These are phyloP conservation scores for Asterochloris sp. DNA, from an alignment of 139 green algal genomes.

Conservation along the genomic window DNA sequence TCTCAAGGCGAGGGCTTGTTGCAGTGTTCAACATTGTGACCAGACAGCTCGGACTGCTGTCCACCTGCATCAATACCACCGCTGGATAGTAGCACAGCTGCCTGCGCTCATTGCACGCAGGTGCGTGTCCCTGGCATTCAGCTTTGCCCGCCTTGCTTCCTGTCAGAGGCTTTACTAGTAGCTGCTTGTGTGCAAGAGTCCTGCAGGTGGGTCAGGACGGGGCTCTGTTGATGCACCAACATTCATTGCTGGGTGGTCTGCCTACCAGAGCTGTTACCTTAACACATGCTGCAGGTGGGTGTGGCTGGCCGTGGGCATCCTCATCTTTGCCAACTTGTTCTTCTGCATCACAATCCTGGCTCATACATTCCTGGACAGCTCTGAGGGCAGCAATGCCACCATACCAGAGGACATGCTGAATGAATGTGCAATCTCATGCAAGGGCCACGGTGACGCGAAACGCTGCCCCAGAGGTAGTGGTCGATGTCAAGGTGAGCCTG, in stretches of 20 bases:
- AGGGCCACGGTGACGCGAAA: slow-evolving; percentile 4
- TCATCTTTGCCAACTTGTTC: slow-evolving; percentile 7
- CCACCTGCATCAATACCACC: no score
- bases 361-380: not conserved
- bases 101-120: no score
- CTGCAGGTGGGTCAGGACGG: not conserved
- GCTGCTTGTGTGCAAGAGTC: no score
- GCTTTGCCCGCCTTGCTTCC: no score
- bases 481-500: not conserved
- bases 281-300: slow-evolving; percentile 1
- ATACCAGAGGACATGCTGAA: slow-evolving; percentile 4
- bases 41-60: no score
- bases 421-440: not conserved
- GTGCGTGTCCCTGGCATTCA: no score
- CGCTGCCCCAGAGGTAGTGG: not conserved
- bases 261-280: not conserved
- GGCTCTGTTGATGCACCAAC: not conserved
- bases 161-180: no score
- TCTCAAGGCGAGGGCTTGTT: no score
- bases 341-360: slow-evolving; percentile 16
- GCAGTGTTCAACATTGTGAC: no score
- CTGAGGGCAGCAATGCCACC: not conserved
- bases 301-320: slow-evolving; percentile 14
- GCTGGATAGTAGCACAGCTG: no score
- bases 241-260: not conserved